phyloP scores from a whole-genome alignment of 73 alveolate genomes.

The Paramecium sexaurelia region DNA sequence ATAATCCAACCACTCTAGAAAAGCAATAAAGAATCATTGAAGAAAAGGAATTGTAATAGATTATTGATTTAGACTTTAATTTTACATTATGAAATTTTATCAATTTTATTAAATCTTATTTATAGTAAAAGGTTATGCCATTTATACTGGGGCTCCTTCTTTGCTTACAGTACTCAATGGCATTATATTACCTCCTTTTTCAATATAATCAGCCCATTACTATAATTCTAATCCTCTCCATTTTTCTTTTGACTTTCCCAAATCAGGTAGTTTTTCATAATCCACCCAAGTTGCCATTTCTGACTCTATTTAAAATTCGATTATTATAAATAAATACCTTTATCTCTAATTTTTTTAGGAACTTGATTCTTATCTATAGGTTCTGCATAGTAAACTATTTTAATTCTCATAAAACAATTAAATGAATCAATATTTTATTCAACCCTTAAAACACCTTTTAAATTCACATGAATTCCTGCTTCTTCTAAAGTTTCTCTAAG shows the following conservation, averaged over 20 bases:
- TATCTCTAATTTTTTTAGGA: constrained; percentile 70
- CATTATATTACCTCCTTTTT: constrained; percentile 78
- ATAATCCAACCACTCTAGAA: neutral
- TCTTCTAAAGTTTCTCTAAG: constrained; percentile 73
- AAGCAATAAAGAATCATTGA: neutral
- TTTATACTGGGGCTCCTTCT: constrained; percentile 59
- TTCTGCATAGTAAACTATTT: constrained; percentile 85
- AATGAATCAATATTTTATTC: constrained; percentile 36
- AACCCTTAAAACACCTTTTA: constrained; percentile 70
- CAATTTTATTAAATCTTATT: neutral
- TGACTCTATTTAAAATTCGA: constrained; percentile 51
- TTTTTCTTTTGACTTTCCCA: constrained; percentile 53
- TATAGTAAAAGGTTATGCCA: neutral
- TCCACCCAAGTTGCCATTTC: constrained; percentile 82
- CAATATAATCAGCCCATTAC: constrained; percentile 82
- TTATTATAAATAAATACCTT: constrained; percentile 61
- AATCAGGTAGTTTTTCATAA: constrained; percentile 70
- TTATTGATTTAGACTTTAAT: constrained; percentile 41
- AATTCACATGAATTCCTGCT: constrained; percentile 66
- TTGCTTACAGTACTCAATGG: constrained; percentile 68
- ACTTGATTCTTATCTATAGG: constrained; percentile 78
- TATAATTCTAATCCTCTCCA: constrained; percentile 82
- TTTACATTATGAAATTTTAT: neutral
- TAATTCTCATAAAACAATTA: constrained; percentile 59
- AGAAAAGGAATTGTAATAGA: neutral